Evolutionary conservation across 176 grass and related monocot genomes (phyloP), one percentile per base, ranked within the genome.

Genomic region (Ensete ventricosum): DNA sequence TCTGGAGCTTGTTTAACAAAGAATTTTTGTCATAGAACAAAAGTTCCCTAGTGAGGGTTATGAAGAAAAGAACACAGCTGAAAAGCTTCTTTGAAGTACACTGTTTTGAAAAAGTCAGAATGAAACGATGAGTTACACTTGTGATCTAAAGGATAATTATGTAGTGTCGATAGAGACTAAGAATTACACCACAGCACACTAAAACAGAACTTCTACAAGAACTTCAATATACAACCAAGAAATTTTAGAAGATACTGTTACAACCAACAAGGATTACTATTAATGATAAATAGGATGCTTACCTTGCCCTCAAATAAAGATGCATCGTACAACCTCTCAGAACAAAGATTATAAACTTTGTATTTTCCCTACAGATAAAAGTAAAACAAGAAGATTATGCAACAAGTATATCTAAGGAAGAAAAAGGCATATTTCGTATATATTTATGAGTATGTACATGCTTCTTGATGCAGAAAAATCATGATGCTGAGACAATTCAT

Each of bases 281-380:
- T 74, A 27, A 34, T 43, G 6, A 24, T 14, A 19, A 14, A 17
- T 64, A 21, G 11, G 16, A 23, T 9, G 10, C 34, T 20, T 49
- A 76, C 74, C 74, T 76, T 76, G 52, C 58, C 74, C n/a, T 76
- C 74, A 76, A 76, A 76, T 51, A 76, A 76, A 50, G 74, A 76
- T 51, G 58, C 74, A 76, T 76, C 74, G 9, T 76, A 76, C 74
- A 76, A 76, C n/a, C 74, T 76, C 74, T 76, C 74, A 14, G 74
- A 76, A 23, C 74, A 76, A 22, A 76, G 74, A 76, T 76, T 76
- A 20, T 76, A 76, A 34, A 76, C 74, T 64, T 76, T 76, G 57
- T 76, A 64, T 14, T 64, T 76, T 23, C 43, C 74, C 74, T 76
- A 14, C 34, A 76, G n/a, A 64, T 23, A 63, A 14, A 57, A 34